Evolutionary conservation across 1,139 yeast genomes (phyloP).

Genomic region (Pichia sp.): DNA sequence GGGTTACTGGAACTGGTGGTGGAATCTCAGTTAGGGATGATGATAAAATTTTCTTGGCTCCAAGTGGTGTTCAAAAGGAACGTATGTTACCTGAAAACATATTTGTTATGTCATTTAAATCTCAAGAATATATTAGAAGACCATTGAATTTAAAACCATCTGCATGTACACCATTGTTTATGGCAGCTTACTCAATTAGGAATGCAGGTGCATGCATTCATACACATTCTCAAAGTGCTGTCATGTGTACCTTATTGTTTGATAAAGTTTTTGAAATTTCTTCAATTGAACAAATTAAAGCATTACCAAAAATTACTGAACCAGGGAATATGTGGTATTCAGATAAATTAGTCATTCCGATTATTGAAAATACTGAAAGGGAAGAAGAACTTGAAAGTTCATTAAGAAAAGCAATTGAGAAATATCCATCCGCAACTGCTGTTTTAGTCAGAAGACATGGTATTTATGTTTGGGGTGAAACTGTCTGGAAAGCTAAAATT

Average conservation of each 20-base stretch:
- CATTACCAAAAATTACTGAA: constrained; percentile 64
- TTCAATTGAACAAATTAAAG: constrained; percentile 88
- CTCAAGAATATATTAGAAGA: constrained; percentile 49
- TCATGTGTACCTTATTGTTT: constrained; percentile 67
- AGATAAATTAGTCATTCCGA: constrained; percentile 78
- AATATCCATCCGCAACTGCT: constrained; percentile 76
- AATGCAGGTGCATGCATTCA: constrained; percentile 92
- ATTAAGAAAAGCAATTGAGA: constrained; percentile 53
- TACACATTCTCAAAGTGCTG: constrained; percentile 89
- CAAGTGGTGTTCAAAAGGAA: constrained; percentile 95
- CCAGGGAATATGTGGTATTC: constrained; percentile 67
- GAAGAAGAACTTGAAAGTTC: constrained; percentile 79
- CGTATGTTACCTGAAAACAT: constrained; percentile 75
- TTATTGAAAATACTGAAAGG: constrained; percentile 82
- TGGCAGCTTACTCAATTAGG: constrained; percentile 66
- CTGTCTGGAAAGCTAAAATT: constrained; percentile 87
- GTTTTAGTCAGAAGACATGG: constrained; percentile 92
- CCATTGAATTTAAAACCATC: constrained; percentile 76
- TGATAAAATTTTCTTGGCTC: constrained; percentile 68
- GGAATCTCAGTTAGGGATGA: constrained; percentile 76
- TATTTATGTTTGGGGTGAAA: constrained; percentile 91
- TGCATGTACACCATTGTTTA: constrained; percentile 86
- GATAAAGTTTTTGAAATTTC: constrained; percentile 68
- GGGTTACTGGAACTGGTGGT: constrained; percentile 98
- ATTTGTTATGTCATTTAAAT: constrained; percentile 63